Evolutionary conservation across 78 protist species (phyloP).

Genomic region (Salpingoeca rosetta): DNA sequence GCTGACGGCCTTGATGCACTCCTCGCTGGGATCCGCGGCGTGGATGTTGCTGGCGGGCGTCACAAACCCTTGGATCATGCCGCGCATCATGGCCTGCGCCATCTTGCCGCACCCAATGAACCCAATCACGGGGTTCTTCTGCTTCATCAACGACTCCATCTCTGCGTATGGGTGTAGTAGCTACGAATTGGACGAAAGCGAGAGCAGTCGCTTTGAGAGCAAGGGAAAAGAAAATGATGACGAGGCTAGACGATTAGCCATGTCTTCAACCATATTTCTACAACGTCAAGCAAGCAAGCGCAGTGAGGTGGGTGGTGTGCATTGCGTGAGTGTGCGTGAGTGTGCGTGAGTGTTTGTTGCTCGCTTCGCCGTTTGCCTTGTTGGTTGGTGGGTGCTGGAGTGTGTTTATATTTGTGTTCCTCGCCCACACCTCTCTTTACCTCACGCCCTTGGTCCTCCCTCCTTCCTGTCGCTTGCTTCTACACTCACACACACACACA

Average conservation of each 20-base stretch:
- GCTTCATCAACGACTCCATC: neutral
- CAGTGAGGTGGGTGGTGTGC: neutral
- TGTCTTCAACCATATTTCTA: slow-evolving; percentile 2
- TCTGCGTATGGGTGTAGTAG: slow-evolving; percentile 4
- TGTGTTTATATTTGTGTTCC: slow-evolving; percentile 1
- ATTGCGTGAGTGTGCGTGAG: neutral
- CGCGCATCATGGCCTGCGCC: slow-evolving; percentile 21
- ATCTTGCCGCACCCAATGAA: slow-evolving; percentile 31
- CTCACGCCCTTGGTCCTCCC: no score
- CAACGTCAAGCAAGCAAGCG: neutral
- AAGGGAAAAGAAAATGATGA: no score
- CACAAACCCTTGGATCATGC: neutral
- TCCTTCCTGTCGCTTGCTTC: no score
- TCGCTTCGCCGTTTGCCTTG: neutral
- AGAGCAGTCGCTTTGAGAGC: no score
- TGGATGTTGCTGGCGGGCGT: neutral
- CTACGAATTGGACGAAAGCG: no score
- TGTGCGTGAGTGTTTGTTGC: slow-evolving; percentile 10
- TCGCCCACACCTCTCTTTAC: no score
- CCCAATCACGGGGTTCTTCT: neutral
- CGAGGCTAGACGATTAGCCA: neutral
- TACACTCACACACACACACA: no score
- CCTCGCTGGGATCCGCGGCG: neutral
- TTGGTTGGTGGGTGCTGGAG: neutral
- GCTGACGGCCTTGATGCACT: neutral